Base-by-base conservation (phyloP, 2,329 filamentous ascomycete genomes). In the Ophiostoma sp. region DNA sequence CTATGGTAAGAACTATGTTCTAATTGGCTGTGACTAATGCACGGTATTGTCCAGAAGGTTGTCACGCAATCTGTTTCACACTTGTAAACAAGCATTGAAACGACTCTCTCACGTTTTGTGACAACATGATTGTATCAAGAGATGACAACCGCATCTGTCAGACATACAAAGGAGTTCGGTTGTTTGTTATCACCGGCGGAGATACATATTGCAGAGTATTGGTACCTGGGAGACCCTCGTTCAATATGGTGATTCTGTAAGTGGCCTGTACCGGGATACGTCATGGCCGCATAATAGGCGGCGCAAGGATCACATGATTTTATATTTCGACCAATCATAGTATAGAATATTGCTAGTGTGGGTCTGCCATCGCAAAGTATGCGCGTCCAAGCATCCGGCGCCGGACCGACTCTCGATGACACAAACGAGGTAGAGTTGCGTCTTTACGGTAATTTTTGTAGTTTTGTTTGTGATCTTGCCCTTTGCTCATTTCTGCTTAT, bases 201-300 rank as follows among this genome's bases (percentile, higher is more conserved):
- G 48, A 27, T 23, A 13, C 8, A 4, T 11, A 41, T 41, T 15
- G 10, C 10, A 57, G n/a, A 57, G 62, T 65, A 65, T 10, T 23
- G 62, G 62, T 65, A 65, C 62, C 20, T 36, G 62, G 17, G 62
- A 65, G 17, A 65, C 33, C 33, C 62, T 65, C 33, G 33, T 65
- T 11, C 31, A n/a, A 17, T 65, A 23, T 36, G 62, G 31, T 31
- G 17, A 64, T 36, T 36, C 31, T 65, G 62, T 39, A 65, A 65
- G 62, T 65, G 62, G 62, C 15, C 33, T 65, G 62, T 65, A 36
- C 62, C 31, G 33, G 62, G 62, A 65, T 65, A 65, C 62, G 62
- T 65, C 62, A 65, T 65, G 60, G 62, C 33, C 62, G 17, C 13
- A 33, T 62, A 10, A 33, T 33, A n/a, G 13, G 57, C 27, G 8